Evolutionary conservation across 371 early-diverging fungal genomes (phyloP).

Genomic region (Mucor piriformis): DNA sequence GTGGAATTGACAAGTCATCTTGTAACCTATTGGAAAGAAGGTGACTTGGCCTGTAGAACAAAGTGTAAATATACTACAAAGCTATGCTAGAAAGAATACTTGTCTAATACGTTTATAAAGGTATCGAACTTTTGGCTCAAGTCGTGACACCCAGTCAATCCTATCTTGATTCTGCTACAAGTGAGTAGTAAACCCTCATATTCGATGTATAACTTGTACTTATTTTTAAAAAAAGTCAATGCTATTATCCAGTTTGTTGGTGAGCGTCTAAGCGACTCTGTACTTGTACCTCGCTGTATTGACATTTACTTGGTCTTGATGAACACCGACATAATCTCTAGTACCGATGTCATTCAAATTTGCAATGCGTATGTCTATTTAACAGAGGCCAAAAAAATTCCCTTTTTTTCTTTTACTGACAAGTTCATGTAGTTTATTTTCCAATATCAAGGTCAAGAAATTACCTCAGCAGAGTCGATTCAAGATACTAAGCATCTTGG

Average conservation of each 20-base stretch:
- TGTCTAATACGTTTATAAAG: too few species aligned
- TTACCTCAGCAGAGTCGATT: constrained; percentile 25
- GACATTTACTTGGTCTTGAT: constrained; percentile 20
- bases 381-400: background rate
- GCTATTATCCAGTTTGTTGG: constrained; percentile 18
- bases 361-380: constrained; percentile 11
- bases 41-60: constrained; percentile 7
- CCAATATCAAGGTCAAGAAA: constrained; percentile 20
- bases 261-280: constrained; percentile 1
- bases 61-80: constrained; percentile 13
- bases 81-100: too few species aligned
- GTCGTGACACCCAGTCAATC: constrained; percentile 32
- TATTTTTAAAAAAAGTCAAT: constrained; percentile 6
- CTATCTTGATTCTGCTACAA: constrained; percentile 21
- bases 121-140: constrained; percentile 34
- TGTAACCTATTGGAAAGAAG: constrained; percentile 17
- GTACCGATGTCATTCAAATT: constrained; percentile 11
- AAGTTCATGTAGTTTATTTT: constrained; percentile 18
- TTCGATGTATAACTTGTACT: too few species aligned
- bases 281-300: constrained; percentile 12
- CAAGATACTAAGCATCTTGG: constrained; percentile 25
- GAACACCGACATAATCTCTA: constrained; percentile 10
- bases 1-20: constrained; percentile 15
- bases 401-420: background rate
- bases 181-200: constrained; percentile 22